Evolutionary conservation across 257 asterid species (phyloP), one percentile per base, ranked within the genome.

Genomic region (Ilex asprella): DNA sequence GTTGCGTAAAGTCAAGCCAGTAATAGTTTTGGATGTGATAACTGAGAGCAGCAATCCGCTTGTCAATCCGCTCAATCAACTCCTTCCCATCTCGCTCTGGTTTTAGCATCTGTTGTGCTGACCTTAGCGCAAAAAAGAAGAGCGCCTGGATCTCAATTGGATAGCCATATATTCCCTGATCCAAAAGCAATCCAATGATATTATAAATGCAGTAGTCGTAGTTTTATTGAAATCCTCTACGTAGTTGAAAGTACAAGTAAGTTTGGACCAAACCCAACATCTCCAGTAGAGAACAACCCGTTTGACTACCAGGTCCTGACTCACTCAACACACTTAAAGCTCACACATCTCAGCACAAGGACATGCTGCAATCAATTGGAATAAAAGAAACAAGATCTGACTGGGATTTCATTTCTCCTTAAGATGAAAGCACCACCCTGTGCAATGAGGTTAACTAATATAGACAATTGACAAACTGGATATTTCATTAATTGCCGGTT

Each of bases 71-170:
- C 61, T 75, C 80, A 12, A 77, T 75, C 82, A 83, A 57, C 70
- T 83, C 86, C 67, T 75, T 75, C 61, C 75, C 77, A 59, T 67
- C 84, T 58, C 70, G 80, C 74, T 80, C 86, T 2, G 81, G 79
- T 70, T 80, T 83, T 56, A 83, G 86, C 84, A 83, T 68, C 55
- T 77, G 80, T 35, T 64, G 75, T 21, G 89, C 89, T 71, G 84
- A 83, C 71, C 86, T 75, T 70, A 83, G 70, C 2, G 89, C 86
- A 51, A 80, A 80, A 62, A 75, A 83, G 81, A 83, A 83, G 68
- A 83, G 86, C n/a, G 89, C 80, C 79, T 83, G 89, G 50, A 83
- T 83, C 79, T 80, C 89, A 52, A 83, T 78, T 53, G 86, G 89
- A 70, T 80, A 83, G 30, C 89, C 86, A 63, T 80, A 83, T 55